A percentile compares a stretch with the other conserved stretches of the same genome.
phyloP scores from a whole-genome alignment of 257 asterid genomes.

The Apocynum venetum region DNA sequence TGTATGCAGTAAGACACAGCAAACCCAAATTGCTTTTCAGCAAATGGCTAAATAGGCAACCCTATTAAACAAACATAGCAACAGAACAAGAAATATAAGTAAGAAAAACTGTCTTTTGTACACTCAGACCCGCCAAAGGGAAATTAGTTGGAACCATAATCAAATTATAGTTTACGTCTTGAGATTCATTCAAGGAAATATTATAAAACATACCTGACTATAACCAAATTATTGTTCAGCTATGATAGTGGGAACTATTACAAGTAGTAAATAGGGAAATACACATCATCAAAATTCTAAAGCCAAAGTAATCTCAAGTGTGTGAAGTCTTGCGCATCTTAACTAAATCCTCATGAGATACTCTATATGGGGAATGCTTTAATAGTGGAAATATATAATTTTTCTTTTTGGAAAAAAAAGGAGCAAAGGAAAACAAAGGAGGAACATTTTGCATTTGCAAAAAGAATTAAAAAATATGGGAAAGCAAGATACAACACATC shows the following conservation, averaged over 20 bases:
- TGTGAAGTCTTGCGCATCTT: neutral
- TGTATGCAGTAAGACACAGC: no score
- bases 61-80: neutral
- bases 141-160: neutral
- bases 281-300: neutral
- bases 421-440: neutral
- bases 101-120: neutral
- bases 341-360: neutral
- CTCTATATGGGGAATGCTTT: neutral
- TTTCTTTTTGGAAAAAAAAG: no score
- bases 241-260: neutral
- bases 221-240: neutral
- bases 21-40: neutral
- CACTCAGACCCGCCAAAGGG: neutral
- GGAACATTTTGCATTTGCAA: neutral
- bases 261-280: neutral
- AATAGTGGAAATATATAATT: no score
- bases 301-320: neutral
- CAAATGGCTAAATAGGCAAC: neutral
- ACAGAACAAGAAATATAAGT: neutral
- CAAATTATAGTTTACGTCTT: neutral
- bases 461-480: neutral
- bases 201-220: neutral
- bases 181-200: neutral
- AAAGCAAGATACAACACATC: neutral